Evolutionary conservation across 2,329 filamentous ascomycete species (phyloP).

Genomic region (Basipetospora chlamydospora): DNA sequence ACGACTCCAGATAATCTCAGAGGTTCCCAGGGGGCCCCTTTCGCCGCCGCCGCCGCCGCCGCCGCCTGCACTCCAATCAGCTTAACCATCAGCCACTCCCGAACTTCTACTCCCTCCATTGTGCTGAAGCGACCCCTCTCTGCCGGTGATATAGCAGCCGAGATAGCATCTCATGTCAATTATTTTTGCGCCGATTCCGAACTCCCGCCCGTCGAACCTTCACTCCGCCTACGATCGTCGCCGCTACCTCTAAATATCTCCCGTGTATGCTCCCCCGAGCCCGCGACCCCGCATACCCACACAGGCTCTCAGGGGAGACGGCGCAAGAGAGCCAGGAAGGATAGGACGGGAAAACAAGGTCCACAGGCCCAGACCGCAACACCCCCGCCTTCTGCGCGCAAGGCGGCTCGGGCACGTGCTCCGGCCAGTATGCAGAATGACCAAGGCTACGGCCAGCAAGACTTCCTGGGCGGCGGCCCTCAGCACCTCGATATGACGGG

Average conservation of each 20-base stretch:
- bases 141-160: slow-evolving; percentile 30
- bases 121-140: slow-evolving; percentile 33
- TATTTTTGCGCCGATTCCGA: slow-evolving; percentile 40
- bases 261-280: slow-evolving; percentile 14
- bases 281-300: slow-evolving; percentile 4
- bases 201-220: slow-evolving; percentile 45
- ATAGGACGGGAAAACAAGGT: slow-evolving; percentile 6
- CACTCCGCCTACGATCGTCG: slow-evolving; percentile 43
- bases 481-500: slow-evolving; percentile 32
- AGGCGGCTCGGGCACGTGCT: slow-evolving; percentile 38
- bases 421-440: slow-evolving; percentile 45
- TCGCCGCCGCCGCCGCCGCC: too few species aligned
- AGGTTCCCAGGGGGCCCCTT: slow-evolving; percentile 27
- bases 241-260: slow-evolving; percentile 25
- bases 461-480: slow-evolving; percentile 33
- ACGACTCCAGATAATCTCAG: slow-evolving; percentile 45
- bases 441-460: slow-evolving; percentile 35
- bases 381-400: slow-evolving; percentile 42
- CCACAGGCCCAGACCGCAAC: slow-evolving; percentile 35
- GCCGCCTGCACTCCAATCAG: slow-evolving; percentile 26
- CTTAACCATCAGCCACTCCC: slow-evolving; percentile 13
- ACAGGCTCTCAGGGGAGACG: slow-evolving; percentile 12
- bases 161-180: slow-evolving; percentile 47
- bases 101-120: background rate
- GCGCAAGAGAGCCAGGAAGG: slow-evolving; percentile 31